Evolutionary conservation across 148 eudicot genomes (phyloP), one percentile per base, ranked within the genome.

Genomic region (Drosera capensis): DNA sequence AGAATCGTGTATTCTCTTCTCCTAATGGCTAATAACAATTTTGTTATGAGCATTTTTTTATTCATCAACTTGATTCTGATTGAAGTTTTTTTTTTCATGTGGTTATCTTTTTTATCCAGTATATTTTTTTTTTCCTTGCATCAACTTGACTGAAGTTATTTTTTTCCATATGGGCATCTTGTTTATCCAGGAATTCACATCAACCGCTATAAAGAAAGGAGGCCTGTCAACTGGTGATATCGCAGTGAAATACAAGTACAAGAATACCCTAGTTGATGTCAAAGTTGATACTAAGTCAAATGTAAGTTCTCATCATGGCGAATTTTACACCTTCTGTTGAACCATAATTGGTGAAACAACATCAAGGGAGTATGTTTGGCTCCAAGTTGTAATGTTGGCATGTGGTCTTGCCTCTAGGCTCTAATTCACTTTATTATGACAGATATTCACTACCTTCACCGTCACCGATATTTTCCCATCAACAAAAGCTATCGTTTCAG

Each of bases 151-250:
- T 34, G n/a, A 34, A 2, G 0, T 41, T 41, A 2, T 14, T 13
- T 11, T 14, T 25, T 22, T 18, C 5, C 26, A 8, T 25, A 18
- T 22, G 45, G 18, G 29, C 20, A 3, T 28, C 20, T 20, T 40
- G 12, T 39, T 34, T 29, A 5, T 9, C 14, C 47, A 68, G 96
- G 81, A 77, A 51, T 68, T 92, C 50, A 92, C 95, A 31, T 78
- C 97, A 47, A 75, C 82, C 62, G 80, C 95, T 19, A 79, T 78
- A 62, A 90, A 84, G 70, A 90, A 78, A 66, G 97, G 97, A 62
- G 99, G 95, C 26, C 63, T 85, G 23, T 75, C 99, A 30, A 53
- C 85, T 24, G 94, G 99, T 30, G 94, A 81, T 70, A 88, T 92
- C 35, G 83, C 71, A 40, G 74, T 82, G 40, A 60, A 56, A 53